Conservation (phyloP, 192 early-diverging fungal species). For the Pecoramyces ruminantium region DNA sequence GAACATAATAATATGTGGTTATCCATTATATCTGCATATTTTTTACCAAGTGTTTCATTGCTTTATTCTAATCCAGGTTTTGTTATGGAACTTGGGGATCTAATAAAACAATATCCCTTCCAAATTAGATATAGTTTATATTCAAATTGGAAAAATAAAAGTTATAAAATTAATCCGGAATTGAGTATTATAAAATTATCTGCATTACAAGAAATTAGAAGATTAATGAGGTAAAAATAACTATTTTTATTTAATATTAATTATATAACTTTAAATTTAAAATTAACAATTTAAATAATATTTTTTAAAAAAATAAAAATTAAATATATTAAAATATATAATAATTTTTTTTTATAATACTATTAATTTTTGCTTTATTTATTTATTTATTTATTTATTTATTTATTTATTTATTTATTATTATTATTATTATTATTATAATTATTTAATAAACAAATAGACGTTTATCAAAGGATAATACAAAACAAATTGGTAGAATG, state of each 20-base stretch:
- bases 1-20: slow-evolving; percentile 18
- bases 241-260: too few species aligned
- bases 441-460: too few species aligned
- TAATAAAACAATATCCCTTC: slow-evolving; percentile 40
- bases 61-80: slow-evolving; percentile 45
- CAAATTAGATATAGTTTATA: slow-evolving; percentile 51
- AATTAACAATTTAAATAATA: too few species aligned
- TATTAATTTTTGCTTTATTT: too few species aligned
- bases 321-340: too few species aligned
- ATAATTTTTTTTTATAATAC: too few species aligned
- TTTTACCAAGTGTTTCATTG: slow-evolving; percentile 51
- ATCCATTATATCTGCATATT: slow-evolving; percentile 15
- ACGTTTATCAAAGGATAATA: slow-evolving; percentile 52
- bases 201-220: slow-evolving; percentile 30
- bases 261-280: too few species aligned
- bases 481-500: slow-evolving; percentile 50
- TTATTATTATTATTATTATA: too few species aligned
- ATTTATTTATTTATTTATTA: too few species aligned
- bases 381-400: too few species aligned
- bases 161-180: slow-evolving; percentile 33
- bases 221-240: slow-evolving; percentile 38
- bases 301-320: too few species aligned
- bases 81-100: slow-evolving; percentile 39
- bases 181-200: slow-evolving; percentile 21
- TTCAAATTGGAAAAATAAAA: slow-evolving; percentile 55